phyloP scores from a whole-genome alignment of 192 early-diverging fungal species.

The Nowakowskiella sp. region DNA sequence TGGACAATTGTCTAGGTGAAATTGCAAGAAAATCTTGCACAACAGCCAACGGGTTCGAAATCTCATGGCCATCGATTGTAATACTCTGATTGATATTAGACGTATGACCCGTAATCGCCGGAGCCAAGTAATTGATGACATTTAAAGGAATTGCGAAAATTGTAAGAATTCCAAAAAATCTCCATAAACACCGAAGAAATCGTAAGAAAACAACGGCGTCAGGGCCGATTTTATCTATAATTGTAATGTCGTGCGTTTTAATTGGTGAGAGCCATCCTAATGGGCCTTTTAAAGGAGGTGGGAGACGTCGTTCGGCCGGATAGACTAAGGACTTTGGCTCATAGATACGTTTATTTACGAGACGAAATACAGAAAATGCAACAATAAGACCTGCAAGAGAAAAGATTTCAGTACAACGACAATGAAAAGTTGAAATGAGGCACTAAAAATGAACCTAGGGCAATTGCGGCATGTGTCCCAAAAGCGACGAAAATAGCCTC shows the following conservation, averaged over 20 bases:
- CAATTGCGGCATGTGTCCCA: too few relatives aligned
- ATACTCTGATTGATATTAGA: conserved; percentile 13
- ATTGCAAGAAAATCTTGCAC: too few relatives aligned
- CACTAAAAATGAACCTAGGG: too few relatives aligned
- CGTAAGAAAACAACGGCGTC: conserved; percentile 44
- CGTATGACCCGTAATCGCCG: conserved; percentile 2
- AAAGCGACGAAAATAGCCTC: not conserved
- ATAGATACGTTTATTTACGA: conserved; percentile 33
- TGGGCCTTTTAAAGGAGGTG: conserved; percentile 11
- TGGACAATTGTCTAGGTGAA: conserved; percentile 19
- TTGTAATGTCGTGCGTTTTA: conserved; percentile 16
- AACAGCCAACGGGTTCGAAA: conserved; percentile 13
- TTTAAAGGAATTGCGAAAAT: conserved; percentile 20
- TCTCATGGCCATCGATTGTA: conserved; percentile 13
- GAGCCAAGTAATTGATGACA: conserved; percentile 19
- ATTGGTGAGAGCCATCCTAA: conserved; percentile 32
- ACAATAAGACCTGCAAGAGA: conserved; percentile 23
- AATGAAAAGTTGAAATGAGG: too few relatives aligned
- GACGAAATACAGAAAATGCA: conserved; percentile 34
- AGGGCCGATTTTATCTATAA: conserved; percentile 30
- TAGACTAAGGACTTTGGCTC: conserved; percentile 22
- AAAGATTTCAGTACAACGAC: too few relatives aligned
- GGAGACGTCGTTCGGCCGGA: conserved; percentile 21
- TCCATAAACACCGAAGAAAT: conserved; percentile 22
- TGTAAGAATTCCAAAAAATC: conserved; percentile 22